phyloP scores from a whole-genome alignment of 306 rosid species.

The Purshia tridentata region DNA sequence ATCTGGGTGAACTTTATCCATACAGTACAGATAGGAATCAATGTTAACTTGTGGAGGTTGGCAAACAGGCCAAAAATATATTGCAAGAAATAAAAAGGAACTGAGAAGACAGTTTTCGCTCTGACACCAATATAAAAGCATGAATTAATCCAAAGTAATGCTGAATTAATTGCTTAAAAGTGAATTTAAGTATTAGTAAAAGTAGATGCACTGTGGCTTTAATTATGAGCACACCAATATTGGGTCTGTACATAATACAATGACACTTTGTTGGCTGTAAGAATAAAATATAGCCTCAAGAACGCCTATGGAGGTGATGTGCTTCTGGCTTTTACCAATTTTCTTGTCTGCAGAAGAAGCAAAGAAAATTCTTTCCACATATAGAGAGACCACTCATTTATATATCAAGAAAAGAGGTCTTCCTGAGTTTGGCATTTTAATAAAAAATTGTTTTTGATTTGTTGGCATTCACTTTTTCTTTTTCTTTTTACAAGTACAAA shows the following conservation, averaged over 20 bases:
- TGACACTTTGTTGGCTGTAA: neutral
- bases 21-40: conserved; percentile 27
- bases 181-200: conserved; percentile 30
- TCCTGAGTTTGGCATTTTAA: too few relatives aligned
- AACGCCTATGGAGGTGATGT: too few relatives aligned
- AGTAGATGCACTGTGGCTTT: neutral
- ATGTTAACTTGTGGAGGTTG: conserved; percentile 44
- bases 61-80: conserved; percentile 2
- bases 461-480: too few relatives aligned
- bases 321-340: too few relatives aligned
- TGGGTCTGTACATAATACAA: neutral
- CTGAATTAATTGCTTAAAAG: conserved; percentile 31
- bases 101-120: neutral
- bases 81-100: neutral
- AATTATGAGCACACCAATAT: conserved; percentile 2
- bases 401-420: too few relatives aligned
- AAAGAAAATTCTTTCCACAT: too few relatives aligned
- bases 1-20: neutral
- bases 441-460: too few relatives aligned
- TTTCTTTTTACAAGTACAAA: too few relatives aligned
- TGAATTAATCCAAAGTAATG: conserved; percentile 20
- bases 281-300: too few relatives aligned
- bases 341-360: too few relatives aligned
- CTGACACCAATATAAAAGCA: conserved; percentile 11
- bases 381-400: too few relatives aligned